Evolutionary conservation across 1,139 yeast genomes (phyloP).

Genomic region (Candida gigantensis): DNA sequence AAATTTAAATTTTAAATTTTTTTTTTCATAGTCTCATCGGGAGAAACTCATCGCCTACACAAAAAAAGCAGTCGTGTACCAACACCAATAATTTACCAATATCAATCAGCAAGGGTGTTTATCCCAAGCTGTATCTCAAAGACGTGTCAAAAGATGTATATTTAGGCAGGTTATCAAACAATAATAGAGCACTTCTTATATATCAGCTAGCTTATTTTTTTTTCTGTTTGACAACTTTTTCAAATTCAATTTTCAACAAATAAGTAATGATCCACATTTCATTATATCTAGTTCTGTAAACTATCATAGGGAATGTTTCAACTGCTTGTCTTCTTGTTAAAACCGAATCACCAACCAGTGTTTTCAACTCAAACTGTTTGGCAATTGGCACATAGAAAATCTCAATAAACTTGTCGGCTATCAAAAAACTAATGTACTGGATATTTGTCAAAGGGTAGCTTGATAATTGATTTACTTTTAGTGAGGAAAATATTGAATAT

Average conservation of each 20-base stretch:
- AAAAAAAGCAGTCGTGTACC: not conserved
- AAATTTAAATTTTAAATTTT: not conserved
- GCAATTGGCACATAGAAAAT: constrained; percentile 22
- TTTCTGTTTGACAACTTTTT: constrained; percentile 1
- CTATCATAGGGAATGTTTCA: constrained; percentile 1
- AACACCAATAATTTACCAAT: no score
- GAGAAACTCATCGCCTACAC: not conserved
- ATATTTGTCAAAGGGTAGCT: constrained; percentile 25
- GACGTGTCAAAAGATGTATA: no score
- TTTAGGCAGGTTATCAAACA: no score
- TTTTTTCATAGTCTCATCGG: not conserved
- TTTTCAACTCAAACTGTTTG: constrained; percentile 1
- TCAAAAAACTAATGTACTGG: constrained; percentile 20
- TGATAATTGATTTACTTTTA: constrained; percentile 11
- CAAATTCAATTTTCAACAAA: constrained; percentile 20
- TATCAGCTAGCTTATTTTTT: not conserved
- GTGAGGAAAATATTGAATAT: constrained; percentile 10
- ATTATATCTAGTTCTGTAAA: constrained; percentile 15
- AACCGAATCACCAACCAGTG: not conserved
- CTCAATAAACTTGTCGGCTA: constrained; percentile 22
- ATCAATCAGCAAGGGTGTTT: no score
- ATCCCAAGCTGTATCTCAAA: no score
- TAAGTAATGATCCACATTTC: constrained; percentile 28
- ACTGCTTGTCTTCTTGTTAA: not conserved
- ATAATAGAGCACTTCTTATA: not conserved